Percentiles rank a stretch among this genome's conserved stretches.
phyloP scores from a whole-genome alignment of 306 rosid species.

The Cucurbita maxima region DNA sequence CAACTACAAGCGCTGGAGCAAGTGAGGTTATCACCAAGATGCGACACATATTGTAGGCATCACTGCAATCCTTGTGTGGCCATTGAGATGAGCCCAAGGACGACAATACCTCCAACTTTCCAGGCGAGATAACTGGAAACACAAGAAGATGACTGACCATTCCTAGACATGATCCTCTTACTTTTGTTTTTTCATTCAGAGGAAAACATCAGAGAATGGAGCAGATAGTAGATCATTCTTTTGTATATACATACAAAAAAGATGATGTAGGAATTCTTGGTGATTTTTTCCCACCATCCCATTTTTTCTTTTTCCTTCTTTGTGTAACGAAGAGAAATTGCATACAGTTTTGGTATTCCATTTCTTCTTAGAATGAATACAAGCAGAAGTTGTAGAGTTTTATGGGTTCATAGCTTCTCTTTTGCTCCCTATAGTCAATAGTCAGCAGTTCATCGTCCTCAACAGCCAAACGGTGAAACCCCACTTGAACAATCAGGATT shows the following conservation, averaged over 20 bases:
- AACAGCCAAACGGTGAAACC: background rate
- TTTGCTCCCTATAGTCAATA: background rate
- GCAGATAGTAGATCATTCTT: slow-evolving; percentile 3
- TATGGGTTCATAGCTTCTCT: background rate
- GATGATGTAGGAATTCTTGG: background rate
- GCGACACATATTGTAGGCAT: slow-evolving; percentile 20
- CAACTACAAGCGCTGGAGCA: slow-evolving; percentile 75
- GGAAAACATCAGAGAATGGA: background rate
- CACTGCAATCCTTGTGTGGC: slow-evolving; percentile 20
- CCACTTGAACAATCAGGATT: background rate
- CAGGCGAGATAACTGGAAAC: background rate
- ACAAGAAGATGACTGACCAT: slow-evolving; percentile 2
- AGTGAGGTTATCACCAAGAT: slow-evolving; percentile 73
- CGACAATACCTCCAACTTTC: background rate
- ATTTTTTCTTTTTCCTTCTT: background rate
- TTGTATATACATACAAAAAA: background rate
- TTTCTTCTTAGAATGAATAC: background rate
- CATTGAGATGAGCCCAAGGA: background rate
- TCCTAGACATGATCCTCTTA: slow-evolving; percentile 5
- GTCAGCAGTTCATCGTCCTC: background rate
- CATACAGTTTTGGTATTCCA: background rate
- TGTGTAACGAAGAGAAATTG: background rate
- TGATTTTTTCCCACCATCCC: background rate
- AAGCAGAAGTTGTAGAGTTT: background rate
- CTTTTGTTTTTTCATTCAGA: background rate